Conservation (phyloP, 2,329 filamentous ascomycete genomes). For the Pseudopithomyces maydicus region DNA sequence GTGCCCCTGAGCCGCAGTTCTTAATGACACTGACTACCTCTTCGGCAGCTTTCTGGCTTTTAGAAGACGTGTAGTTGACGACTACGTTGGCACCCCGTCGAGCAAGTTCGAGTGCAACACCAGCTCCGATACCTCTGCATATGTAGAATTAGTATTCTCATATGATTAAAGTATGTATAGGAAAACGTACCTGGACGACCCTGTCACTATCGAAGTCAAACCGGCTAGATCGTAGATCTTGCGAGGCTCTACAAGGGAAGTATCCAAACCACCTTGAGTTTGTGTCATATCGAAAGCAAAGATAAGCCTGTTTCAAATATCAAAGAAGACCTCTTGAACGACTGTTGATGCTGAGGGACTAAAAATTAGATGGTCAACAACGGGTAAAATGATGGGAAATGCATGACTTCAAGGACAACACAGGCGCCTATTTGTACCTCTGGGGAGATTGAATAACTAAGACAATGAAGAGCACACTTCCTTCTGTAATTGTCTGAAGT, state of each 20-base stretch:
- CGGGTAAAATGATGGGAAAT: too few relatives aligned
- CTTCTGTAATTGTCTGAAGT: too few relatives aligned
- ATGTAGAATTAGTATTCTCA: background rate
- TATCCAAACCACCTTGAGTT: background rate
- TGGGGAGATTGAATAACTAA: too few relatives aligned
- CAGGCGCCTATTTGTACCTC: too few relatives aligned
- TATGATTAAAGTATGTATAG: background rate
- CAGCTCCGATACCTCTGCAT: constrained; percentile 66
- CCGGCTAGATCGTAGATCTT: constrained; percentile 44
- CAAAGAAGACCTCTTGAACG: too few relatives aligned
- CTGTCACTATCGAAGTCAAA: constrained; percentile 76
- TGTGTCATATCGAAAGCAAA: background rate
- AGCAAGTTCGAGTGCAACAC: constrained; percentile 67
- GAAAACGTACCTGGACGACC: constrained; percentile 67
- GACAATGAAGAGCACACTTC: too few relatives aligned
- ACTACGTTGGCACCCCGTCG: constrained; percentile 68
- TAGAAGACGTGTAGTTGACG: constrained; percentile 69
- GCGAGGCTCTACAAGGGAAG: constrained; percentile 1
- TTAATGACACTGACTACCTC: constrained; percentile 59
- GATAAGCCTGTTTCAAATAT: too few relatives aligned
- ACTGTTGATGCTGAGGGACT: too few relatives aligned
- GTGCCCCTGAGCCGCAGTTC: constrained; percentile 61
- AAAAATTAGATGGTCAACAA: too few relatives aligned
- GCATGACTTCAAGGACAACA: too few relatives aligned
- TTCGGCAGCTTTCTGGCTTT: constrained; percentile 54